Evolutionary conservation across 345 rosid genomes (phyloP), one percentile per base, ranked within the genome.

Genomic region (Populus deltoides): DNA sequence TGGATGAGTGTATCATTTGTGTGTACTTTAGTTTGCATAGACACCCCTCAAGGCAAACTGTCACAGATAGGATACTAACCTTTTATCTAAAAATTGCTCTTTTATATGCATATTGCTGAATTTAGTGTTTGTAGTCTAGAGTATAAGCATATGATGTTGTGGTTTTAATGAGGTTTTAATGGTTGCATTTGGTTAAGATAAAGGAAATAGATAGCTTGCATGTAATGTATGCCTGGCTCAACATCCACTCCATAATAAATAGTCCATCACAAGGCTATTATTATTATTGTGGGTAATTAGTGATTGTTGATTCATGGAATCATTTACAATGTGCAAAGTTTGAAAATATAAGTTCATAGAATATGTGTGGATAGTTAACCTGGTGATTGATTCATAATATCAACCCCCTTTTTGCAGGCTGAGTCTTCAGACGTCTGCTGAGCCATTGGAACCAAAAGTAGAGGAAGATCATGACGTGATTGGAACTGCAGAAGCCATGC

Each of bases 351-450:
- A 59, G n/a, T 24, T 59, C 13, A n/a, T 59, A n/a, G 65, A 59
- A 59, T 59, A n/a, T 59, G 65, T 59, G 27, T 24, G 65, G 65
- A 24, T 59, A 59, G 29, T 24, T n/a, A n/a, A 8, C 31, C 22
- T 49, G 36, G 22, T 36, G 36, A 24, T 68, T 35, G 13, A 35
- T 53, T 57, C 39, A 7, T 24, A 65, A 51, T 9, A 18, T 67
- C 20, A 25, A 22, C 69, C 38, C 7, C 24, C 57, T 79, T 70
- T 69, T 85, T 82, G 83, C 90, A 93, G 98, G 68, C 79, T 53
- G 83, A 87, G 85, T 83, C 84, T 87, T 78, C 85, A 82, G 76
- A 86, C 79, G 7, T 88, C 86, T 79, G 72, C 69, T 73, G 84
- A 82, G 69, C 79, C 84, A 66, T 73, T 69, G 85, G 78, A 73